phyloP scores from a whole-genome alignment of 164 flowering plant genomes.

The Macadamia integrifolia region DNA sequence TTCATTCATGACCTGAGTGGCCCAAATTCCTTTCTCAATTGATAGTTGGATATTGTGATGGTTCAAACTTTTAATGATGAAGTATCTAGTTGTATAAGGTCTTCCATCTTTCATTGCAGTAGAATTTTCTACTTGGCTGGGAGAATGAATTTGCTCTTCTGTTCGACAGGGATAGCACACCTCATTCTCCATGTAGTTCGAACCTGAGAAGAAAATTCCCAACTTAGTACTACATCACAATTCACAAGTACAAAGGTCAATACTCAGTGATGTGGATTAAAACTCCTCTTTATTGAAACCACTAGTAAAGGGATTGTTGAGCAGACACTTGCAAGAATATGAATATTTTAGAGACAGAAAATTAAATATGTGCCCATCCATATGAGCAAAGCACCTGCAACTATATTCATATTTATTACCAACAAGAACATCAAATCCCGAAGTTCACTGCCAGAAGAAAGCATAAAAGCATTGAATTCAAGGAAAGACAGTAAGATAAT shows the following conservation, averaged over 20 bases:
- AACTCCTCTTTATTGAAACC: neutral
- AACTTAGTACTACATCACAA: neutral
- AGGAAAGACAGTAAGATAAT: no score
- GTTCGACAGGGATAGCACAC: constrained; percentile 24
- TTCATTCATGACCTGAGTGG: constrained; percentile 95
- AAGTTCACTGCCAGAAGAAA: no score
- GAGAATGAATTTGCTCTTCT: constrained; percentile 23
- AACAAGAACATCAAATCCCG: no score
- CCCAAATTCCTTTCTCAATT: constrained; percentile 85
- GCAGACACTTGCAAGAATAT: neutral
- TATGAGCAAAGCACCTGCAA: no score
- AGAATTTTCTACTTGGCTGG: constrained; percentile 22
- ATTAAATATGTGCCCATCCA: neutral
- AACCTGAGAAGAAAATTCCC: constrained; percentile 33
- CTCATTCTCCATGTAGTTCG: constrained; percentile 38
- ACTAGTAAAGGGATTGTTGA: no score
- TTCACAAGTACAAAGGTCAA: neutral
- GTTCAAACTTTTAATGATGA: constrained; percentile 85
- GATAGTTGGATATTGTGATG: constrained; percentile 76
- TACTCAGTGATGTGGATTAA: neutral
- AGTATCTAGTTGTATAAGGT: constrained; percentile 54
- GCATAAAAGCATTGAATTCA: no score
- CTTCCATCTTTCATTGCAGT: constrained; percentile 27
- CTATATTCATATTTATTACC: no score
- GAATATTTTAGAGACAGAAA: neutral